phyloP scores from a whole-genome alignment of 1,284 basidiomycete genomes.

The Trametes polyzona region DNA sequence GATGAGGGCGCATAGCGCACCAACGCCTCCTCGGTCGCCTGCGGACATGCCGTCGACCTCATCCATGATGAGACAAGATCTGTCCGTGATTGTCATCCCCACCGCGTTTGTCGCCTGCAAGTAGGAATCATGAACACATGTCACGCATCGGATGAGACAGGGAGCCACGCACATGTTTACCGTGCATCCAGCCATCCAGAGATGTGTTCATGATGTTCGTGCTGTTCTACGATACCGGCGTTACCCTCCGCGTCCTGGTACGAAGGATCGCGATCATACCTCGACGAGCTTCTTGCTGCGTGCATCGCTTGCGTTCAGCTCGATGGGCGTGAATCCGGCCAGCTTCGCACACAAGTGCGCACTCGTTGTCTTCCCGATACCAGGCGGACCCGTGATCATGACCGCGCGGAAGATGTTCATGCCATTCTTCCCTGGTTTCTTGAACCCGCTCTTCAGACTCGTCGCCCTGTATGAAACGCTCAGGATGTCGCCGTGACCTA shows the following conservation, averaged over 20 bases:
- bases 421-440: conserved; percentile 92
- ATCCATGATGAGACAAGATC: conserved; percentile 95
- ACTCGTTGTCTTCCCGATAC: conserved; percentile 97
- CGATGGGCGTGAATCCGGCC: conserved; percentile 90
- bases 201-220: conserved; percentile 90
- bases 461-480: conserved; percentile 58
- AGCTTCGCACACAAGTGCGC: conserved; percentile 91
- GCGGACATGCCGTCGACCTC: conserved; percentile 99
- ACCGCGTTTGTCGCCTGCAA: conserved; percentile 63
- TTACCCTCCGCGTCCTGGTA: too few species aligned
- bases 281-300: conserved; percentile 97
- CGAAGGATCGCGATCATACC: too few species aligned
- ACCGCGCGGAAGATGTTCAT: conserved; percentile 89
- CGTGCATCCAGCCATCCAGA: conserved; percentile 86
- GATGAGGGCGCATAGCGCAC: conserved; percentile 90
- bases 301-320: conserved; percentile 95
- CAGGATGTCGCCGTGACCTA: neutral
- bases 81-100: conserved; percentile 76
- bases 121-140: conserved; percentile 27
- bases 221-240: conserved; percentile 55
- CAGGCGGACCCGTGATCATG: conserved; percentile 91
- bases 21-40: conserved; percentile 95
- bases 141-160: neutral
- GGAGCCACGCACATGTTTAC: conserved; percentile 51
- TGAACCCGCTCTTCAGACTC: conserved; percentile 79